Evolutionary conservation across 2,329 filamentous ascomycete species (phyloP), one percentile per base, ranked within the genome.

Genomic region (Lecanicillium sp.): DNA sequence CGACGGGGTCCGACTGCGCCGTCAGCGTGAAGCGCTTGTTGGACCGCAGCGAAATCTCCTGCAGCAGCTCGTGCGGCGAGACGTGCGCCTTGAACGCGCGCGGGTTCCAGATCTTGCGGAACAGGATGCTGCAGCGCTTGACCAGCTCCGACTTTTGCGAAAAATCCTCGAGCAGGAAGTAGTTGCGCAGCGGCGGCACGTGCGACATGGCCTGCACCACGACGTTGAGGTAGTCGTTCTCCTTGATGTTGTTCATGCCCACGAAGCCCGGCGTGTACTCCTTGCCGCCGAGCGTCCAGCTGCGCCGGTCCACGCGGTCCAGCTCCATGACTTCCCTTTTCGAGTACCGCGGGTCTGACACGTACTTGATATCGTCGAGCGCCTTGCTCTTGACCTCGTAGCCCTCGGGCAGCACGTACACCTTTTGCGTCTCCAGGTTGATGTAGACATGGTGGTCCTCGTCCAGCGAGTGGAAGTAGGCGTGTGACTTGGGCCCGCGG

Each of bases 181-280:
- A 97, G 59, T 97, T 96, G 25, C 92, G 80, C 49, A 98, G 69
- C 4, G 92, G 90, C 15, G 81, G 70, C 18, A 97, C 87, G 61
- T 98, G 92, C 3, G 90, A 82, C 28, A 98, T 73, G 6, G 89
- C 83, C 61, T 98, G 92, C 35, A 94, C 83, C 3, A 96, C 77
- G 18, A 95, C 90, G 57, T 98, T 98, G 56, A 97, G 75, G 65
- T 98, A 98, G 68, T 98, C 92, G 65, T 98, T 98, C 42, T 92
- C 87, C 63, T 98, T 98, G 72, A 98, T 96, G 65, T 98, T 98
- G 72, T 98, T 98, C 86, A 98, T 94, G 49, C 92, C 92, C 44
- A 98, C 87, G 58, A 89, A 98, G 5, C 92, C 90, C 15, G 92
- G 92, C 48, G 82, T 82, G 64, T 98, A 98, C 57, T 84, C 79